phyloP scores from a whole-genome alignment of 257 asterid genomes.

The Capsicum pubescens region DNA sequence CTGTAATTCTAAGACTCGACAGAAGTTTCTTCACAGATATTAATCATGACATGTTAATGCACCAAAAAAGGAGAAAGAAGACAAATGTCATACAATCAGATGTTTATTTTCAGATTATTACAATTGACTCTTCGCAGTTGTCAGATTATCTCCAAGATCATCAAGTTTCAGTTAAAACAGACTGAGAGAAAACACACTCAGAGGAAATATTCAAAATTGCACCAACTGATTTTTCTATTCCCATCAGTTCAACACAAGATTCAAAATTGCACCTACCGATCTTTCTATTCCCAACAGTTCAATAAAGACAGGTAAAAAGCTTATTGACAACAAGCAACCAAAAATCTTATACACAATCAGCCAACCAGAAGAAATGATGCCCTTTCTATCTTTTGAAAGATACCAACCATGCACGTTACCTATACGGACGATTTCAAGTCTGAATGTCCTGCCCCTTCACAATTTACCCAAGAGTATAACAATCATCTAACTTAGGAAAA shows the following conservation, averaged over 20 bases:
- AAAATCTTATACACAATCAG: neutral
- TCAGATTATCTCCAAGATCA: conserved; percentile 1
- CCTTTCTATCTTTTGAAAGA: conserved; percentile 2
- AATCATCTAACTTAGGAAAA: conserved; percentile 11
- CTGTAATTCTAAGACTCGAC: neutral
- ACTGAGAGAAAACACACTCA: neutral
- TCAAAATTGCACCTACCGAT: neutral
- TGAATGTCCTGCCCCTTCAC: conserved; percentile 7
- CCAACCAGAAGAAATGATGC: conserved; percentile 7
- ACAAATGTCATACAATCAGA: neutral
- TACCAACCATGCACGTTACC: conserved; percentile 14
- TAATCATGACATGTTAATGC: conserved; percentile 14
- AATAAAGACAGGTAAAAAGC: neutral
- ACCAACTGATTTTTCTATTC: conserved; percentile 2
- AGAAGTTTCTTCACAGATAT: neutral
- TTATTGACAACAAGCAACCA: neutral
- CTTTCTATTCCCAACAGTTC: neutral
- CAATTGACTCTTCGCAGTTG: conserved; percentile 13
- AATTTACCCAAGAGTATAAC: conserved; percentile 18
- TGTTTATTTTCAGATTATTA: neutral
- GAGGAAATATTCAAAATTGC: neutral
- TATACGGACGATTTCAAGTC: neutral
- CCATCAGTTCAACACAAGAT: neutral
- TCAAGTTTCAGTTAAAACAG: conserved; percentile 5
- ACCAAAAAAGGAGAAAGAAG: neutral